phyloP scores from a whole-genome alignment of 805 yeast genomes.

The Kodamaea hsintzibuensis region DNA sequence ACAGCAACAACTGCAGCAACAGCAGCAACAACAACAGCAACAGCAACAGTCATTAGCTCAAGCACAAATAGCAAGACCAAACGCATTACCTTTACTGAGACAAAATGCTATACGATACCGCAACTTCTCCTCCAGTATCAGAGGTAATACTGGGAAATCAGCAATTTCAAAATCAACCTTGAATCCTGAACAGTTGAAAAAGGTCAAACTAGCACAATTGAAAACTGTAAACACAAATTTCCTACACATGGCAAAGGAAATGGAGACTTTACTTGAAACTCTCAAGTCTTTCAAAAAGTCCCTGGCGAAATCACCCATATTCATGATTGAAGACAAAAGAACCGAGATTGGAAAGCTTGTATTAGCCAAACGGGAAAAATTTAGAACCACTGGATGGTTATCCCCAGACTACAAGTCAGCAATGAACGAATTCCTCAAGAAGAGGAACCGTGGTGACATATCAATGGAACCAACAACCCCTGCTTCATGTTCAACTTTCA shows the following conservation, averaged over 20 bases:
- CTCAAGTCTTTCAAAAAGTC: background rate
- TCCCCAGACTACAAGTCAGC: slow-evolving; percentile 7
- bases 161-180: slow-evolving; percentile 1
- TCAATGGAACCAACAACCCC: background rate
- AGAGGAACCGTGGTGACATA: background rate
- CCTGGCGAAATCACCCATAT: slow-evolving; percentile 3
- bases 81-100: slow-evolving; percentile 29
- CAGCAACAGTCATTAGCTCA: background rate
- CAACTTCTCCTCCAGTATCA: background rate
- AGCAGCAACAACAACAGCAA: background rate
- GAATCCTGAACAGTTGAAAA: slow-evolving; percentile 7
- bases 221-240: background rate
- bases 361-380: slow-evolving; percentile 6
- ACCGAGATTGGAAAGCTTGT: background rate
- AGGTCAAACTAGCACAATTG: background rate
- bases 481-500: background rate
- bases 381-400: slow-evolving; percentile 1
- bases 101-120: slow-evolving; percentile 34
- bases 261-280: background rate
- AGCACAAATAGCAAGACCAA: background rate
- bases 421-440: slow-evolving; percentile 7
- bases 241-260: slow-evolving; percentile 2
- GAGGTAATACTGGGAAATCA: background rate
- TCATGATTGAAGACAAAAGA: slow-evolving; percentile 3
- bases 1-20: background rate